Conservation (phyloP, 805 yeast species). For the Yamadazyma sp. region DNA sequence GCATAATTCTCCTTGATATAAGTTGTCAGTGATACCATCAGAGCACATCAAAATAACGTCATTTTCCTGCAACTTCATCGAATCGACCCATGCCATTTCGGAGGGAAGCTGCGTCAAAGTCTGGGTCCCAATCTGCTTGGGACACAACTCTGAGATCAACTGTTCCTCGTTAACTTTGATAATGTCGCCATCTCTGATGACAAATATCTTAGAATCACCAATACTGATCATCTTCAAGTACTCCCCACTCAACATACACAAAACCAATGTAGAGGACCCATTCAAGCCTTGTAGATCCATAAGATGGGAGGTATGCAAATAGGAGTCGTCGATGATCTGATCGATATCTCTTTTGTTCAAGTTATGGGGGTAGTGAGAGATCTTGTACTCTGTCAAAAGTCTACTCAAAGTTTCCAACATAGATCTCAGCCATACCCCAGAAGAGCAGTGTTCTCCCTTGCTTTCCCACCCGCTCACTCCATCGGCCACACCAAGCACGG, state of each 20-base stretch:
- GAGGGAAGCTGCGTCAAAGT: slow-evolving; percentile 44
- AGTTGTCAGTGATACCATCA: slow-evolving; percentile 55
- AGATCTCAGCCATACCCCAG: slow-evolving; percentile 54
- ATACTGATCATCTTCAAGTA: slow-evolving; percentile 48
- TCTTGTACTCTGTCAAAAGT: slow-evolving; percentile 44
- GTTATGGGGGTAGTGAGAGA: slow-evolving; percentile 36
- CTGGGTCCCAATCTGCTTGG: slow-evolving; percentile 56
- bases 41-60: slow-evolving; percentile 50
- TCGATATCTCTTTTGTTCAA: slow-evolving; percentile 43
- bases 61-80: slow-evolving; percentile 36
- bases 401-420: slow-evolving; percentile 52
- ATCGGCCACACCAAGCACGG: slow-evolving; percentile 54
- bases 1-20: slow-evolving; percentile 48
- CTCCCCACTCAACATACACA: slow-evolving; percentile 50
- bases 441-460: slow-evolving; percentile 38
- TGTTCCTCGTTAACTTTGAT: slow-evolving; percentile 47
- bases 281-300: slow-evolving; percentile 49
- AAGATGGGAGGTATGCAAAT: slow-evolving; percentile 46
- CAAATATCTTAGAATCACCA: slow-evolving; percentile 51
- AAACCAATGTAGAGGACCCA: slow-evolving; percentile 51
- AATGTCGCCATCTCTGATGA: slow-evolving; percentile 48
- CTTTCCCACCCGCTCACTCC: slow-evolving; percentile 60
- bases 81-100: slow-evolving; percentile 46
- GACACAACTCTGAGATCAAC: slow-evolving; percentile 47
- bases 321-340: slow-evolving; percentile 47